Conservation (phyloP, 1,284 basidiomycete species). For the Mycosarcoma mackinlayi region DNA sequence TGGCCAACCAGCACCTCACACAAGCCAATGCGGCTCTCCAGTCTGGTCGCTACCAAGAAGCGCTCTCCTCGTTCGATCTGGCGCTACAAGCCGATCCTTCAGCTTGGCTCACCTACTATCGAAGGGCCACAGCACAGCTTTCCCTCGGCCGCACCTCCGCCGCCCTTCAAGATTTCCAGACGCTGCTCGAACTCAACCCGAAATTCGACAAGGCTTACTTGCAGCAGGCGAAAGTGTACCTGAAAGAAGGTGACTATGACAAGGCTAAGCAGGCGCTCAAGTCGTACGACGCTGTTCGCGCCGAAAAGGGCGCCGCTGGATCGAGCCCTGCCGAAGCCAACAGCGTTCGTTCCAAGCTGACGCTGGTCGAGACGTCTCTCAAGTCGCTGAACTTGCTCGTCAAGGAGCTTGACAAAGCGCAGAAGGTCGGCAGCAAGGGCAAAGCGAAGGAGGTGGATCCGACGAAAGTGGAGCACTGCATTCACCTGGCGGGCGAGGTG, state of each 20-base stretch:
- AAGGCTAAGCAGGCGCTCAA: conserved; percentile 48
- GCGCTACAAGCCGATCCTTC: conserved; percentile 56
- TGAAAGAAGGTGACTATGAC: conserved; percentile 62
- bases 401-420: conserved; percentile 53
- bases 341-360: conserved; percentile 40
- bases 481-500: conserved; percentile 49
- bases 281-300: conserved; percentile 24
- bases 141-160: conserved; percentile 62
- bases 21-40: conserved; percentile 58
- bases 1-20: conserved; percentile 45
- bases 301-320: conserved; percentile 23
- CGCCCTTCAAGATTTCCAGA: conserved; percentile 60
- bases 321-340: conserved; percentile 21
- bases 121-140: conserved; percentile 64
- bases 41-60: conserved; percentile 55
- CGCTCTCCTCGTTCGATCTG: conserved; percentile 57
- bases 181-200: conserved; percentile 58
- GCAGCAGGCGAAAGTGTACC: conserved; percentile 58
- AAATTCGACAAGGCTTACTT: conserved; percentile 63
- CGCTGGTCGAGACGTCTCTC: conserved; percentile 26
- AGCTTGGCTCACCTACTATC: conserved; percentile 64
- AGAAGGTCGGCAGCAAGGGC: conserved; percentile 29
- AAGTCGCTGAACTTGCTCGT: conserved; percentile 47
- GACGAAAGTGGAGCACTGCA: conserved; percentile 56
- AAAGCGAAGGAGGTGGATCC: conserved; percentile 41